Base-by-base conservation (phyloP, 768 basidiomycete species). In the Hygrophorus pudorinus region DNA sequence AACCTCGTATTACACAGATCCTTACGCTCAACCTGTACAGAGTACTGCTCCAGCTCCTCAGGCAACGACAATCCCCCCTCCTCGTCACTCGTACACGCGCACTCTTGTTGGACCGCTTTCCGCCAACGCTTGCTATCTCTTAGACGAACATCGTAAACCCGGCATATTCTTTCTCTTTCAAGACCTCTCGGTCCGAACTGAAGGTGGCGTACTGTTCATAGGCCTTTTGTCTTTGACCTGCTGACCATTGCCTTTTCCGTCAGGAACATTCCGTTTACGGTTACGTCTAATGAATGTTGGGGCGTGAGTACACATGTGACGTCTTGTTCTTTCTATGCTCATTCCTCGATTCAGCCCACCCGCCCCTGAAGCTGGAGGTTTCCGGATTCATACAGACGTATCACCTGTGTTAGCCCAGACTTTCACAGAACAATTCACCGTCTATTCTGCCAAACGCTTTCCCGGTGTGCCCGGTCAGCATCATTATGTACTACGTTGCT, bases 141-240 rank as follows among this genome's bases (percentile, higher is more conserved):
- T 78, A 45, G 91, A 94, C 58, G 86, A 90, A 56, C 79, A 91
- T 60, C 81, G 85, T 48, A 79, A 81, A 49, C 73, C 77, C 41
- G 93, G 92, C 5, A 83, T 96, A 50, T 97, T 90, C 63, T 97
- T 96, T 67, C 79, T 96, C 49, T 90, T 93, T 65, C 90, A 91
- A 59, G 93, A 96, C 65, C 65, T 97, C 42, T 91, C 88, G 37
- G 85, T 97, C 38, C 77, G 93, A 46, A 93, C 88, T 14, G 93
- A 97, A 75, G 88, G 87, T 83, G 35, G 35, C 62, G 57, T 48
- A 14, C 33, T 30, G 42, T 36, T 34, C 37, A 37, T 20, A 31
- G 17, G 37, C 17, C 46, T 18, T 45, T 42, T 51, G 27, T 21
- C 16, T 18, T 41, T 41, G 39, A 49, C 30, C 34, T 38, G 35